Evolutionary conservation across 192 early-diverging fungal genomes (phyloP), one percentile per base, ranked within the genome.

Genomic region (Lobosporangium transversale): DNA sequence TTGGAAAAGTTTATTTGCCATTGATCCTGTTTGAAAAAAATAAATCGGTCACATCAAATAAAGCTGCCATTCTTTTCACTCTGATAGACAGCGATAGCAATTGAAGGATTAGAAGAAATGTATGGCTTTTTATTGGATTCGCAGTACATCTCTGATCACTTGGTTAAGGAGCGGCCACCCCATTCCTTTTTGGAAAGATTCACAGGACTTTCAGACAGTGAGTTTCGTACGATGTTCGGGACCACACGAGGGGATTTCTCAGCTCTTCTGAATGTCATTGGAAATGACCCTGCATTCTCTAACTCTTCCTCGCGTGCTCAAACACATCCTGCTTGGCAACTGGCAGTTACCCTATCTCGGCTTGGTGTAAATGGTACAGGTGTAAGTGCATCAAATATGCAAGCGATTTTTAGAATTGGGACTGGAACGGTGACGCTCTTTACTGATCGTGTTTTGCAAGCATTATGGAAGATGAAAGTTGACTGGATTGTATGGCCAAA

Each of bases 401-500:
- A 56, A 40, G 31, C 12, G 2, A 33, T 51, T 31, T 70, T 60
- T 35, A 21, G 40, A 1, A 43, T 68, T 47, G 51, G 66, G 0
- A 26, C 66, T 2, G 54, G 57, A 3, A 60, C 66, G 1, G 66
- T 20, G 17, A 53, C 51, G 14, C 1, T 45, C 3, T 68, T 31
- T 26, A 68, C 57, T 33, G 17, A 60, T 8, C 66, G 51, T 11
- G 66, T 68, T 6, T 9, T 69, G 12, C 0, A 17, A 36, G 66
- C 58, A 0, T 30, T 69, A 4, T 32, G 17, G 50, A 50, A 33
- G 8, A 26, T 54, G 0, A 18, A 24, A 6, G 32, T 24, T 0
- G 30, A 59, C 0, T 59, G 57, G 66, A 4, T 69, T 20, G 10
- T 5, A 7, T 70, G 68, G 68, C 59, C 68, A 0, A n/a, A 62